Conservation (phyloP, 768 basidiomycete species). For the Lactarius pseudohatsudake region DNA sequence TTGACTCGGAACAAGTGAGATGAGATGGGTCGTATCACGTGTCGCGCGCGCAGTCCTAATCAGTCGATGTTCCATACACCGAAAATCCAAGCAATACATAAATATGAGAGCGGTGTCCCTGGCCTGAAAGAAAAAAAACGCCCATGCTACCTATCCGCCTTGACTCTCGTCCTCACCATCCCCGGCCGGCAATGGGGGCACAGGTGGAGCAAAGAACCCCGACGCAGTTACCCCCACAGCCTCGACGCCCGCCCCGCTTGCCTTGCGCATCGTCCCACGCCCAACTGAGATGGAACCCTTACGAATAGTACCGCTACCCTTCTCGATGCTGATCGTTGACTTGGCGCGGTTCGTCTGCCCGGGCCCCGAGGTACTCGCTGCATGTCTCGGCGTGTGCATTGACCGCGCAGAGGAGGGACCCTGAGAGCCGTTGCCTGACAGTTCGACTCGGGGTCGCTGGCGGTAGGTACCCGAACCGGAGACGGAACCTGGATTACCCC, state of each 20-base stretch:
- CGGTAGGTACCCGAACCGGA: conserved; percentile 36
- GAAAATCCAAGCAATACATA: conserved; percentile 7
- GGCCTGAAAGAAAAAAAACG: not conserved
- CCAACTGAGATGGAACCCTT: conserved; percentile 68
- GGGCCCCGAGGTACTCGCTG: conserved; percentile 33
- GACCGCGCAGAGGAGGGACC: conserved; percentile 35
- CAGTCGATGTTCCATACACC: not conserved
- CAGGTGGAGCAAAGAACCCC: conserved; percentile 62
- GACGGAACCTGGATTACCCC: conserved; percentile 32
- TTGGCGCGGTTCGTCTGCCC: conserved; percentile 45
- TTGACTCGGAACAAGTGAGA: conserved; percentile 10
- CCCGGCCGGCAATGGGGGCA: conserved; percentile 4
- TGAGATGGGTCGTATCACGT: conserved; percentile 17
- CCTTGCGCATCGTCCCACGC: conserved; percentile 58
- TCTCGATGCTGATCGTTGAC: conserved; percentile 70
- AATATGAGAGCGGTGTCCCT: not conserved
- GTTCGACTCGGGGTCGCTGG: conserved; percentile 44
- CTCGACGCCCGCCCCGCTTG: conserved; percentile 71
- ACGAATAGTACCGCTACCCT: conserved; percentile 37
- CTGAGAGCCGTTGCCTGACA: conserved; percentile 30
- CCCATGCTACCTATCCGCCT: not conserved
- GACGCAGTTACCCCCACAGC: conserved; percentile 71
- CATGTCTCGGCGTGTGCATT: conserved; percentile 37
- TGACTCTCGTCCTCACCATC: conserved; percentile 15
- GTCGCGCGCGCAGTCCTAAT: not conserved